Evolutionary conservation across 2,329 filamentous ascomycete genomes (phyloP).

Genomic region (Fusarium miscanthi): DNA sequence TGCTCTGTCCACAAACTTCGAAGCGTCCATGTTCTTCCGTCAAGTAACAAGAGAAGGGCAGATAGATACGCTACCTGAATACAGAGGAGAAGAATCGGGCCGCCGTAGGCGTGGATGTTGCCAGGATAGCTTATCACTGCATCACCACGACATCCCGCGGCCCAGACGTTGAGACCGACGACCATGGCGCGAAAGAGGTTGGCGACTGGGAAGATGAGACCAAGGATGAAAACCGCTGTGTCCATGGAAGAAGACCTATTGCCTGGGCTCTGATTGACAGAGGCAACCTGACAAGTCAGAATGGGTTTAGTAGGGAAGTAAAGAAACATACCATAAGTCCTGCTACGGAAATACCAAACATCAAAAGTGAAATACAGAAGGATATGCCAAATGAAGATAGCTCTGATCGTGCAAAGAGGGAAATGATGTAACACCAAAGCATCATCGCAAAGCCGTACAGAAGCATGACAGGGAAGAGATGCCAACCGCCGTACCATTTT

Average conservation of each 20-base stretch:
- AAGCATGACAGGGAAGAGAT: not conserved
- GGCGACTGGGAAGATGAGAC: not conserved
- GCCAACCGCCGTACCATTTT: not conserved
- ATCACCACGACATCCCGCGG: not conserved
- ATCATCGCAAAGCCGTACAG: not conserved
- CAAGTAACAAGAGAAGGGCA: not conserved
- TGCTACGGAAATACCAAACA: not conserved
- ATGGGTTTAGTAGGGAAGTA: accelerated
- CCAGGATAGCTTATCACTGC: not conserved
- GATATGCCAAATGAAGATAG: not conserved
- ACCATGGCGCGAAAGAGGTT: conserved; percentile 6
- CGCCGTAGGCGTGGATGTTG: not conserved
- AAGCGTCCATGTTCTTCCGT: not conserved
- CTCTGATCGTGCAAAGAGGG: not conserved
- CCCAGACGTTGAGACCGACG: conserved; percentile 1
- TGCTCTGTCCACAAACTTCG: not conserved
- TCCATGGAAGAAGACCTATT: not conserved
- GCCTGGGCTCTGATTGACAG: not conserved
- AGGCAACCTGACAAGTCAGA: not conserved
- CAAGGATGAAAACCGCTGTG: not conserved
- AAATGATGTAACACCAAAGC: not conserved
- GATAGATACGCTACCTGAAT: not conserved
- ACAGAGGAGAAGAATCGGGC: conserved; percentile 1
- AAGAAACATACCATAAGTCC: not conserved
- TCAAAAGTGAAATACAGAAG: not conserved